phyloP scores from a whole-genome alignment of 192 early-diverging fungal genomes.

The Linnemannia schmuckeri region DNA sequence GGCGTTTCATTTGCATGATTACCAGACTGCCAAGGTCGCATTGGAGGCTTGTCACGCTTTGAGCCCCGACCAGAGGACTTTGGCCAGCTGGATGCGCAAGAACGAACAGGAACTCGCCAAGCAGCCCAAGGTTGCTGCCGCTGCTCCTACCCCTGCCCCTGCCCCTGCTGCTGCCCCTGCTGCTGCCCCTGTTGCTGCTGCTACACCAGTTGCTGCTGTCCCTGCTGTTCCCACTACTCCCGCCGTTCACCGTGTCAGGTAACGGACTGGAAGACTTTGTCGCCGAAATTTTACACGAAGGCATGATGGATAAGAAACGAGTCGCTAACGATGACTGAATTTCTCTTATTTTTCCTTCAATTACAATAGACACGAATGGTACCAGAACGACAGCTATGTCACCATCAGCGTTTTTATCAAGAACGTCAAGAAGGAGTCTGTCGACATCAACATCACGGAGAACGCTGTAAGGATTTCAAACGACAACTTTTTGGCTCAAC shows the following conservation, averaged over 20 bases:
- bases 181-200: neutral
- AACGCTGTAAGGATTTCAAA: conserved; percentile 59
- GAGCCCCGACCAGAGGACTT: conserved; percentile 58
- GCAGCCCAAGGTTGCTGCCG: conserved; percentile 55
- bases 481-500: neutral
- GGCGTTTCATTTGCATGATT: conserved; percentile 66
- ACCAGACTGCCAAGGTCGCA: conserved; percentile 67
- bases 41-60: conserved; percentile 59
- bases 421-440: conserved; percentile 78
- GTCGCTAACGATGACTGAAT: neutral
- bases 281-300: neutral
- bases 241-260: conserved; percentile 36
- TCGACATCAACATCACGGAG: conserved; percentile 72
- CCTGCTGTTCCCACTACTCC: neutral
- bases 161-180: conserved; percentile 23
- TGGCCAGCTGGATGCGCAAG: conserved; percentile 64
- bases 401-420: conserved; percentile 92
- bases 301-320: neutral
- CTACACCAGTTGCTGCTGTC: conserved; percentile 1
- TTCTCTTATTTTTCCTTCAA: conserved; percentile 22
- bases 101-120: conserved; percentile 69
- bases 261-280: neutral
- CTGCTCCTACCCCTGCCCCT: conserved; percentile 27
- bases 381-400: conserved; percentile 92
- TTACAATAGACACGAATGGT: conserved; percentile 91